These are phyloP conservation scores for Monosporozyma aquatica DNA, from an alignment of 805 yeast genomes.

Conservation along the genomic window DNA sequence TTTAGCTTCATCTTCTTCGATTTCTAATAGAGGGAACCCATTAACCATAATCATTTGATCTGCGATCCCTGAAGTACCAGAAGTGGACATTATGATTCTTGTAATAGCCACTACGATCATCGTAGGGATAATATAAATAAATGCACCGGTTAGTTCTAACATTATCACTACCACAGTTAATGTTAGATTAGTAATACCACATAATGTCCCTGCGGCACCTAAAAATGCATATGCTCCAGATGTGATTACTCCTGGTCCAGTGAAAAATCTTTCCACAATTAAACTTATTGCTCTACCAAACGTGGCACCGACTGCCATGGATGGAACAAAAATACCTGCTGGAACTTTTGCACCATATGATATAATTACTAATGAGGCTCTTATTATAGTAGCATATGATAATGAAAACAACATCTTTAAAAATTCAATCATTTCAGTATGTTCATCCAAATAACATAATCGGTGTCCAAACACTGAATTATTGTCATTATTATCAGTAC, in stretches of 20 bases:
- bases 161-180: constrained; percentile 89
- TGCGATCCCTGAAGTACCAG: constrained; percentile 85
- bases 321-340: constrained; percentile 95
- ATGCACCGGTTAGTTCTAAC: constrained; percentile 95
- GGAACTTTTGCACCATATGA: constrained; percentile 93
- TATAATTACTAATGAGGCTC: constrained; percentile 65
- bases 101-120: constrained; percentile 93
- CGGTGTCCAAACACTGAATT: constrained; percentile 33
- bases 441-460: constrained; percentile 33
- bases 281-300: constrained; percentile 85
- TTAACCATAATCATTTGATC: constrained; percentile 88
- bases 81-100: constrained; percentile 62
- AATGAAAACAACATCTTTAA: constrained; percentile 42
- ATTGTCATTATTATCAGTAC: no score
- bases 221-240: constrained; percentile 93
- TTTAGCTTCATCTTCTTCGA: constrained; percentile 48
- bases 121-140: constrained; percentile 83
- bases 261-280: constrained; percentile 43
- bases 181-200: constrained; percentile 90
- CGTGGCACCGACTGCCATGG: constrained; percentile 94
- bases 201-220: constrained; percentile 91
- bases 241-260: constrained; percentile 53
- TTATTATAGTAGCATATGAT: constrained; percentile 56
- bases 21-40: constrained; percentile 73
- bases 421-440: constrained; percentile 20